Conservation (phyloP, 768 basidiomycete genomes). For the Tulasnella calospora region DNA sequence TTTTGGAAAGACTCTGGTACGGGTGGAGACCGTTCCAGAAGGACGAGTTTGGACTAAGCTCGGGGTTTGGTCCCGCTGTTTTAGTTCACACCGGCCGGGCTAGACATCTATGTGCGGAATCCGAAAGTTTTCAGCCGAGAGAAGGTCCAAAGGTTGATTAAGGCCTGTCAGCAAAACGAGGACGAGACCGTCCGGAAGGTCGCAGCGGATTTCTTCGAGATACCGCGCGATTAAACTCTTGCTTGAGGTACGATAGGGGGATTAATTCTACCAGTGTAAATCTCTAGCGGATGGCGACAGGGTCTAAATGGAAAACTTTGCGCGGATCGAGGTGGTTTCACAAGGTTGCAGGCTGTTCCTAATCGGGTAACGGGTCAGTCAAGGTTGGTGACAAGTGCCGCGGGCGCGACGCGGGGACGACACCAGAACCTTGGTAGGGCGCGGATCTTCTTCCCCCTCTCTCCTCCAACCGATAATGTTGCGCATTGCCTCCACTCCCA, state of each 20-base stretch:
- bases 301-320: not conserved
- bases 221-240: constrained; percentile 4
- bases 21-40: constrained; percentile 8
- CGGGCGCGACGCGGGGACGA: constrained; percentile 6
- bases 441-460: constrained; percentile 11
- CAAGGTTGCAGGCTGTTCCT: constrained; percentile 80
- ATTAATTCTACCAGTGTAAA: constrained; percentile 8
- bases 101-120: constrained; percentile 17
- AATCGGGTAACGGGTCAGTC: constrained; percentile 48
- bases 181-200: constrained; percentile 2
- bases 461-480: constrained; percentile 62
- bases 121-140: constrained; percentile 15
- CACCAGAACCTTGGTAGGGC: not conserved
- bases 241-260: not conserved
- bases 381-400: constrained; percentile 9
- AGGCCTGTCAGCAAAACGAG: constrained; percentile 14
- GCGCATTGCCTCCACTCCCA: constrained; percentile 70
- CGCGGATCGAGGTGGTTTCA: constrained; percentile 72
- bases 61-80: not conserved
- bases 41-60: not conserved
- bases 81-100: constrained; percentile 19
- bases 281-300: not conserved
- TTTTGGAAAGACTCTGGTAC: constrained; percentile 21
- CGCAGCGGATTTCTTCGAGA: constrained; percentile 17
- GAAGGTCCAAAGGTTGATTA: constrained; percentile 20